Base-by-base conservation (phyloP, 352 stramenopile genomes). In the Phytophthora vignae region DNA sequence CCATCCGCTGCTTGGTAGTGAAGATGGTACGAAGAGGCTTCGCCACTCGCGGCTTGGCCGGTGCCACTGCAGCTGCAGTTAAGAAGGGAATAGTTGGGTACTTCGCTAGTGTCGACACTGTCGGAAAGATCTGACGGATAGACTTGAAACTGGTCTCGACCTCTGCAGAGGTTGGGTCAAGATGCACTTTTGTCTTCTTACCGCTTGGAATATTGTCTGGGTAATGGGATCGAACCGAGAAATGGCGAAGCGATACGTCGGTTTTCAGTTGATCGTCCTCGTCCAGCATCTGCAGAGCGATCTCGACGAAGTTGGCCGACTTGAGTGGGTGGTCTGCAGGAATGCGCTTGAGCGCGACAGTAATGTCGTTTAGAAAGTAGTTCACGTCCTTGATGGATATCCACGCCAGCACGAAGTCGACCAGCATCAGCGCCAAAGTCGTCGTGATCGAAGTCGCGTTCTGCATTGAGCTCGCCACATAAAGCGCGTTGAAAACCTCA, bases 401-500 rank as follows among this genome's bases (percentile, higher is more conserved):
- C 53, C 65, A 83, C 1, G 76, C 64, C 4, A 84, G 78, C 1
- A 61, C 49, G 40, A 82, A 76, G 49, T 90, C 80, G 2, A 86
- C 49, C 0, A 50, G 22, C 15, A 77, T 79, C 9, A 90, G 48
- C 0, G 67, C 54, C 15, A 79, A 56, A 1, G 71, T 78, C 3
- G 79, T 83, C 4, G 40, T 69, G 3, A 74, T 70, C 0, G 73
- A 84, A 9, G 76, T 73, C 1, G 79, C 60, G 33, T 71, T 82
- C 29, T 84, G 73, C 80, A 90, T 85, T 12, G 71, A 83, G 12
- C 71, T 74, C 1, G 82, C 61, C 17, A 88, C 71, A 22, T 74
- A 90, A 1, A 90, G 54, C 15, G 82, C 44, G 50, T 88, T 82
- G 59, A 85, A 90, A n/a, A 90, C 60, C 56, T 90, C 76, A 50